Percentiles rank a stretch among this genome's conserved stretches.
Conservation (phyloP, 257 asterid genomes). For the Solanum phureja region DNA sequence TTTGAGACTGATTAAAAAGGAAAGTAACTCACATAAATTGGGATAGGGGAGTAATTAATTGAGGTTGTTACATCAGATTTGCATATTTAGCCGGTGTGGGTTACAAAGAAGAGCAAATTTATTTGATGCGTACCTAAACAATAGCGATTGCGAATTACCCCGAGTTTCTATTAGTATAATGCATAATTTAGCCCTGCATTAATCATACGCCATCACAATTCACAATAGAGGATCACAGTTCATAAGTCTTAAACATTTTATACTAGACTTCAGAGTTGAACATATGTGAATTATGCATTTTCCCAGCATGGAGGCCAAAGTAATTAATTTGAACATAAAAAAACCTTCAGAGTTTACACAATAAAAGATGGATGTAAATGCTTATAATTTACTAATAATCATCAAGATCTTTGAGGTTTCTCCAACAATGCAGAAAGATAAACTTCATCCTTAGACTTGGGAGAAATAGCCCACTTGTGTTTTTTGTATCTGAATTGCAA, state of each 20-base stretch:
- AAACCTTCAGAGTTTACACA: neutral
- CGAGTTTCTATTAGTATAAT: too few species aligned
- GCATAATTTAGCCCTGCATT: neutral
- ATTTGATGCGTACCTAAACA: neutral
- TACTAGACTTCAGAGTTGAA: neutral
- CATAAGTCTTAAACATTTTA: neutral
- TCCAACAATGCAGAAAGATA: slow-evolving; percentile 75
- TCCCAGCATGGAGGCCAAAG: neutral
- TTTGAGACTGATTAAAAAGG: too few species aligned
- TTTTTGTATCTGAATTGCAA: slow-evolving; percentile 83
- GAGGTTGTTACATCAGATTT: neutral
- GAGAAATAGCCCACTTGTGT: slow-evolving; percentile 67
- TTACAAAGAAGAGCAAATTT: neutral
- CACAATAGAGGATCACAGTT: neutral
- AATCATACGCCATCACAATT: neutral
- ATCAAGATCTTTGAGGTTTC: slow-evolving; percentile 72
- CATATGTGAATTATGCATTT: neutral
- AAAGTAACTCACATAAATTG: too few species aligned
- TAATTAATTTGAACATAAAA: neutral
- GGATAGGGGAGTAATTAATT: neutral
- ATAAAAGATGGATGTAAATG: neutral
- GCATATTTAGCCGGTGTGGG: neutral
- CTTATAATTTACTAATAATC: neutral
- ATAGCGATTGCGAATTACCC: too few species aligned
- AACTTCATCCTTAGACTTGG: slow-evolving; percentile 68